Evolutionary conservation across 768 basidiomycete species (phyloP).

Genomic region (Leccinum obscurum): DNA sequence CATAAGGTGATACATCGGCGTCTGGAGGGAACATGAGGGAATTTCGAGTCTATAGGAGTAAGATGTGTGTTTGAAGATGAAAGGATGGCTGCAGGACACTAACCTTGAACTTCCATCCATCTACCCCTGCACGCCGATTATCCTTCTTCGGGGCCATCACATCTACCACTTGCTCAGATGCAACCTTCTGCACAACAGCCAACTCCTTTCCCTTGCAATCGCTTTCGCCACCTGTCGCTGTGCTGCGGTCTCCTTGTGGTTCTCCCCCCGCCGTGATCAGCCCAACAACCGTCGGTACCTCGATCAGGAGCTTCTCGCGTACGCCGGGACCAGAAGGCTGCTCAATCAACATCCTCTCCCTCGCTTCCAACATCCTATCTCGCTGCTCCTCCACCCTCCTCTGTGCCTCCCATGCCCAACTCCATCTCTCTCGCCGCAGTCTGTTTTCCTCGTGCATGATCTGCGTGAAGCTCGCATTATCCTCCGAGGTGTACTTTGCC

Average conservation of each 20-base stretch:
- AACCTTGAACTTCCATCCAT: constrained; percentile 84
- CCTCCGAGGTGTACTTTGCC: constrained; percentile 90
- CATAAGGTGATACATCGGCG: constrained; percentile 81
- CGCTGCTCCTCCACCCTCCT: constrained; percentile 68
- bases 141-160: constrained; percentile 84
- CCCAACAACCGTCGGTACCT: constrained; percentile 54
- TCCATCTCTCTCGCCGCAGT: constrained; percentile 75
- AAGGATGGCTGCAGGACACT: constrained; percentile 12
- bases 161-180: constrained; percentile 44
- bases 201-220: constrained; percentile 27
- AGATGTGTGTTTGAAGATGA: neutral
- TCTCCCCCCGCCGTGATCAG: constrained; percentile 44
- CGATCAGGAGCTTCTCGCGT: constrained; percentile 64
- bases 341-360: constrained; percentile 74
- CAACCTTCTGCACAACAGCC: constrained; percentile 21
- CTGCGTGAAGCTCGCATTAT: constrained; percentile 94
- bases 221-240: constrained; percentile 27
- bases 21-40: constrained; percentile 95
- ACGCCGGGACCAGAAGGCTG: constrained; percentile 62
- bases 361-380: constrained; percentile 61
- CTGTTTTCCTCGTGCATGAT: constrained; percentile 90
- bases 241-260: neutral
- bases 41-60: constrained; percentile 71
- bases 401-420: constrained; percentile 96
- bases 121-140: constrained; percentile 67